Conservation (phyloP, 176 grass and related monocot genomes). For the Rhynchospora pubera region DNA sequence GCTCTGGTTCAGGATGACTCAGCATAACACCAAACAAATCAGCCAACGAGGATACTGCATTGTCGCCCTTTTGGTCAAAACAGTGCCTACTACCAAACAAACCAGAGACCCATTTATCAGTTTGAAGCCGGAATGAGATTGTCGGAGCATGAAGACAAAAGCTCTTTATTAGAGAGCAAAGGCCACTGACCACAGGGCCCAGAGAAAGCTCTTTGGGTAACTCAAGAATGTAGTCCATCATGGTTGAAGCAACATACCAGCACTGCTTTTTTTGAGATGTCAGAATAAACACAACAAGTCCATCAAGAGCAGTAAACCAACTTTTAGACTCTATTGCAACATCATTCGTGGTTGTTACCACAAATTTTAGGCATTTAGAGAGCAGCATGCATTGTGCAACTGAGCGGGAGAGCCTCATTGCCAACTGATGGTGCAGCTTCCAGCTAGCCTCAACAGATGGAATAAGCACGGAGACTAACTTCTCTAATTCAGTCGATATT, state of each 20-base stretch:
- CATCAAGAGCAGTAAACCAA: conserved; percentile 65
- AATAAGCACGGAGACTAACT: conserved; percentile 24
- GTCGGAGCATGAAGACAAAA: conserved; percentile 76
- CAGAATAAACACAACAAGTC: conserved; percentile 43
- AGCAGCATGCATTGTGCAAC: conserved; percentile 12
- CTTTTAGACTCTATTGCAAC: conserved; percentile 31
- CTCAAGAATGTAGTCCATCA: conserved; percentile 69
- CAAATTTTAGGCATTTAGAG: conserved; percentile 41
- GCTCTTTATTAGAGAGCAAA: conserved; percentile 48
- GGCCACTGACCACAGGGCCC: conserved; percentile 31
- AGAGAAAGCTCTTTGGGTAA: conserved; percentile 46
- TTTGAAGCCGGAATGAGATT: conserved; percentile 76
- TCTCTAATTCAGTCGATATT: conserved; percentile 10
- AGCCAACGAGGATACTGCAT: conserved; percentile 31
- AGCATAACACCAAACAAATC: conserved; percentile 69
- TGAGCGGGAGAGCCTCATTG: conserved; percentile 14
- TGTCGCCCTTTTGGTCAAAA: conserved; percentile 28
- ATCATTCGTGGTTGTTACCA: conserved; percentile 22
- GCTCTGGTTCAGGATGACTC: conserved; percentile 94
- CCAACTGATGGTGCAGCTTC: conserved; percentile 23
- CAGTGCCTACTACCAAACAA: conserved; percentile 40
- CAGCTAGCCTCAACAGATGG: conserved; percentile 27
- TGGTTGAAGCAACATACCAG: conserved; percentile 70
- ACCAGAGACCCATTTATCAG: conserved; percentile 72
- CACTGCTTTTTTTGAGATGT: conserved; percentile 65